Conservation (phyloP, 371 early-diverging fungal genomes). For the Rhizopus delemar region DNA sequence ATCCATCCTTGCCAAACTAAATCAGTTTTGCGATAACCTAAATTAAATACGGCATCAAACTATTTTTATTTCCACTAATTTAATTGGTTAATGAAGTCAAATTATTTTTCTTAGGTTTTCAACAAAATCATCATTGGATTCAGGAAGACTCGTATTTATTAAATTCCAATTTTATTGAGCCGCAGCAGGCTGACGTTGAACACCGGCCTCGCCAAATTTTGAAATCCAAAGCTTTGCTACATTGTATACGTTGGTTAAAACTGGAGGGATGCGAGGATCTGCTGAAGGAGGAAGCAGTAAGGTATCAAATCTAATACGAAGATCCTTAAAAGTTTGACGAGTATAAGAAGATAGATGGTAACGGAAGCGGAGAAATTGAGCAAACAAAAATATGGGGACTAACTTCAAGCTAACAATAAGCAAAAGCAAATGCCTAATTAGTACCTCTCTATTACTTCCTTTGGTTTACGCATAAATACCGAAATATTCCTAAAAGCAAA, state of each 20-base stretch:
- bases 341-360: constrained; percentile 75
- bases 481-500: constrained; percentile 66
- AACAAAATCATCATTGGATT: too few species aligned
- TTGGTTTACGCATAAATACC: constrained; percentile 36
- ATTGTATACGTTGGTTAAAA: constrained; percentile 57
- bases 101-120: too few species aligned
- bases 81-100: too few species aligned
- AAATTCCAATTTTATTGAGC: constrained; percentile 8
- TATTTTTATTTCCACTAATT: too few species aligned
- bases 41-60: too few species aligned
- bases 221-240: constrained; percentile 53
- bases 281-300: constrained; percentile 57
- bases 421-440: background rate
- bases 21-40: too few species aligned
- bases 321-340: constrained; percentile 60
- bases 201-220: constrained; percentile 58
- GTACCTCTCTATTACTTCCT: background rate
- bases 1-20: too few species aligned
- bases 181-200: constrained; percentile 46
- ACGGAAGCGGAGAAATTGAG: constrained; percentile 86
- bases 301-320: constrained; percentile 57
- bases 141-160: too few species aligned
- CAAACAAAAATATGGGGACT: constrained; percentile 76
- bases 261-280: constrained; percentile 60
- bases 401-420: constrained; percentile 55